A percentile compares a stretch with the other conserved stretches of the same genome.
Evolutionary conservation across 73 alveolate species (phyloP).

Genomic region (Urostyla sp.): DNA sequence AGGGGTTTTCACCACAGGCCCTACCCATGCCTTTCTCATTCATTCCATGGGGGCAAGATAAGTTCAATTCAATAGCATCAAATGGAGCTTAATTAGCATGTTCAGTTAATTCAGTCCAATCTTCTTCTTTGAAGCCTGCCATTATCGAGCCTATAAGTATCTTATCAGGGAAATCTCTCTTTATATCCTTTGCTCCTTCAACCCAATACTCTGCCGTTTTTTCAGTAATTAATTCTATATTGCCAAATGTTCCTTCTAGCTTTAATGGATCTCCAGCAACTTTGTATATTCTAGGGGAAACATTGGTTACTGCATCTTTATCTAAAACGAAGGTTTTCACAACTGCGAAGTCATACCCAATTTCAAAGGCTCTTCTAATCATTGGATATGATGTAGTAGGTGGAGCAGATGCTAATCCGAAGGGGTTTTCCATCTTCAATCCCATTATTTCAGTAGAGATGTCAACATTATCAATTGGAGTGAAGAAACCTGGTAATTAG

Average conservation of each 20-base stretch:
- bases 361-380: slow-evolving; percentile 73
- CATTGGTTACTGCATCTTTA: slow-evolving; percentile 72
- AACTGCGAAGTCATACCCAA: slow-evolving; percentile 76
- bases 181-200: slow-evolving; percentile 73
- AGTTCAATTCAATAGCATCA: slow-evolving; percentile 68
- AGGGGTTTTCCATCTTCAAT: slow-evolving; percentile 64
- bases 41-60: slow-evolving; percentile 83
- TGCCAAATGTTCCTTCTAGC: slow-evolving; percentile 67
- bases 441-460: slow-evolving; percentile 62
- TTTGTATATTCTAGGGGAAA: slow-evolving; percentile 73
- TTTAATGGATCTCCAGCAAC: slow-evolving; percentile 64
- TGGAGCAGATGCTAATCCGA: slow-evolving; percentile 81
- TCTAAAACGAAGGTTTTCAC: slow-evolving; percentile 70
- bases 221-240: slow-evolving; percentile 70
- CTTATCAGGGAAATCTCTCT: slow-evolving; percentile 75
- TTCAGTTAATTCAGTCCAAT: slow-evolving; percentile 68
- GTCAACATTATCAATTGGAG: slow-evolving; percentile 72
- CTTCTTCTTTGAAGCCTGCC: slow-evolving; percentile 63
- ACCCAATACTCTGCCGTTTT: slow-evolving; percentile 73
- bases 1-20: slow-evolving; percentile 76
- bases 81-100: slow-evolving; percentile 60
- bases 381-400: slow-evolving; percentile 78
- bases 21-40: slow-evolving; percentile 81
- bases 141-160: slow-evolving; percentile 70
- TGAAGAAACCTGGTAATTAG: slow-evolving; percentile 62